These are phyloP conservation scores for Panicum virgatum DNA, from an alignment of 202 grass and related monocot genomes.

Conservation along the genomic window DNA sequence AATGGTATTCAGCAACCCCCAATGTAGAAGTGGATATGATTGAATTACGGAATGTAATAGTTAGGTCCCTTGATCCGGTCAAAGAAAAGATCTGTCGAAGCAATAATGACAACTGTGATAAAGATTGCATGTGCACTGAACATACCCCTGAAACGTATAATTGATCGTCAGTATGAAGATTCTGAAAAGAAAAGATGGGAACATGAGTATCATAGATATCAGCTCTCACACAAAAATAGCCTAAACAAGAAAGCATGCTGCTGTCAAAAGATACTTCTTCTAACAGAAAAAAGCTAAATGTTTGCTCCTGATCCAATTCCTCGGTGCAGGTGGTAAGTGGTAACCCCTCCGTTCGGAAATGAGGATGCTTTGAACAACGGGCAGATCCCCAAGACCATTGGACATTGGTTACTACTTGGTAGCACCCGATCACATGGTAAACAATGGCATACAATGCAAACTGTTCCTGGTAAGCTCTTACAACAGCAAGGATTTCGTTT, in stretches of 20 bases:
- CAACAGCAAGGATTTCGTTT: slow-evolving; percentile 28
- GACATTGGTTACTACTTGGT: neutral
- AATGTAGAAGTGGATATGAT: slow-evolving; percentile 77
- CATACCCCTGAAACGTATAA: slow-evolving; percentile 83
- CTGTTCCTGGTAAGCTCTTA: slow-evolving; percentile 26
- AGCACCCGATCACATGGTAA: neutral
- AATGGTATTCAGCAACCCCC: slow-evolving; percentile 62
- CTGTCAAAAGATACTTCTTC: too few species aligned
- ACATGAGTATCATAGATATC: slow-evolving; percentile 6
- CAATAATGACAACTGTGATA: slow-evolving; percentile 73
- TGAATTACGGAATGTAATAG: slow-evolving; percentile 72
- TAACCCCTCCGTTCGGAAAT: too few species aligned
- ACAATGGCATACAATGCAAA: slow-evolving; percentile 25
- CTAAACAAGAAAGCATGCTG: too few species aligned
- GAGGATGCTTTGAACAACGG: neutral
- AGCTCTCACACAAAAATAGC: slow-evolving; percentile 25
- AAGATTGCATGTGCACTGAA: slow-evolving; percentile 85
- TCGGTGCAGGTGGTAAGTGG: too few species aligned
- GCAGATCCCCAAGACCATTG: neutral
- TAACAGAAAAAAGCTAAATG: too few species aligned
- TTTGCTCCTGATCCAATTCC: too few species aligned
- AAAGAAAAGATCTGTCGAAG: slow-evolving; percentile 85
- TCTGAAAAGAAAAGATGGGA: slow-evolving; percentile 14
- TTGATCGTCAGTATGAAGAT: slow-evolving; percentile 34
- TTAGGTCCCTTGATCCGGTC: slow-evolving; percentile 58